Base-by-base conservation (phyloP, 2,329 filamentous ascomycete genomes). In the Aspergillus sclerotialis region DNA sequence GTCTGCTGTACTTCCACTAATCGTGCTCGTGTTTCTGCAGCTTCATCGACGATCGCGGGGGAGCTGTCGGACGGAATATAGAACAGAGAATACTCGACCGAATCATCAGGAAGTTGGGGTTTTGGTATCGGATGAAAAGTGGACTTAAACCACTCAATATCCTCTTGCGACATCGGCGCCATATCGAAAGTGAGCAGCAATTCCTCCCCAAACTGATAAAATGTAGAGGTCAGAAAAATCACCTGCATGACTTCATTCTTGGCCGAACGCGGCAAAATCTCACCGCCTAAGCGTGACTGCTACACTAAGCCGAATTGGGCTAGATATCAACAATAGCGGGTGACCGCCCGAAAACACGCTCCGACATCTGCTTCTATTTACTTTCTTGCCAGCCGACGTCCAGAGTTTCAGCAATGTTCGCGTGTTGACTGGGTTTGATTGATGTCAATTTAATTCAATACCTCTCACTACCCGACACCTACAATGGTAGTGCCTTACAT, bases 11-110 rank as follows among this genome's bases (percentile, higher is more conserved):
- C 71, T 13, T 73, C 65, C 37, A 85, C 81, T n/a, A 95, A 70
- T 13, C 73, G 72, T 15, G 76, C 62, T 8, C 84, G 68, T 33
- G 52, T 60, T 42, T 55, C 53, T 43, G 56, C 53, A n/a, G 75
- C 65, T 43, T 76, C 75, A 36, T 73, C 69, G 12, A 73, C 64
- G 31, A 72, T 67, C 36, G 70, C 66, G 16, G 70, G 63, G 37
- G 73, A 68, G 15, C 77, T 61, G 39, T 68, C 67, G 11, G 70
- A 55, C 40, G 84, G 73, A 42, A 90, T 64, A 33, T 87, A 61
- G 54, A 89, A 84, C 16, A 95, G 68, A 35, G 82, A 76, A 60
- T 94, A 95, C 58, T 93, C 85, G 34, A 94, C 79, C 42, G 79
- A 84, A 58, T 94, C 88, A 32, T 95, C 88, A 0, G 86, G 78